A percentile compares a stretch with the other conserved stretches of the same genome.
These are phyloP conservation scores for Cryptococcus maquisensis DNA, from an alignment of 1,284 basidiomycete species.

Conservation along the genomic window DNA sequence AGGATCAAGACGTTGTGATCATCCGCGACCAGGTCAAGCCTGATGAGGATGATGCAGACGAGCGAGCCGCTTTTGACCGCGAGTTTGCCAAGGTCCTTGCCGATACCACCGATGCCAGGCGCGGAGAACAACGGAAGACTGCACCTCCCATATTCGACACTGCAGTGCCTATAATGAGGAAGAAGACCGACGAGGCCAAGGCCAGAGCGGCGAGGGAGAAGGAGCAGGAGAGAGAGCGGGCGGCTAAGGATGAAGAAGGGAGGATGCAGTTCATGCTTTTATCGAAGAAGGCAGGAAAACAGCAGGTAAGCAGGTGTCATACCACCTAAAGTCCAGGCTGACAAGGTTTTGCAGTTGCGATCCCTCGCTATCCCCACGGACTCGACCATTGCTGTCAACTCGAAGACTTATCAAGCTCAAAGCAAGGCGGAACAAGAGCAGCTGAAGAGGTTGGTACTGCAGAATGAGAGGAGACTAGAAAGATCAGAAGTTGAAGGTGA, in stretches of 20 bases:
- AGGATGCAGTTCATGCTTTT: constrained; percentile 89
- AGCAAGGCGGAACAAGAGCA: constrained; percentile 94
- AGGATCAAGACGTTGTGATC: constrained; percentile 63
- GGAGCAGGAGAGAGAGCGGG: background rate
- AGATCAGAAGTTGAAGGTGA: constrained; percentile 40
- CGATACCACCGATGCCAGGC: constrained; percentile 73
- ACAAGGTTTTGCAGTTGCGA: constrained; percentile 57
- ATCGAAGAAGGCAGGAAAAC: constrained; percentile 89
- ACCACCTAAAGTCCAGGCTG: background rate
- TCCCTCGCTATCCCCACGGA: constrained; percentile 80
- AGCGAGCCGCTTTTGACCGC: constrained; percentile 87
- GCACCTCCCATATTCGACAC: constrained; percentile 80
- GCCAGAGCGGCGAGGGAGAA: constrained; percentile 19
- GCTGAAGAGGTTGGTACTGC: constrained; percentile 73
- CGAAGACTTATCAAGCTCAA: constrained; percentile 79
- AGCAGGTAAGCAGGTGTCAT: constrained; percentile 60
- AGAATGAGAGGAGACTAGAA: constrained; percentile 51
- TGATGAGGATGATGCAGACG: constrained; percentile 62
- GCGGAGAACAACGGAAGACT: constrained; percentile 78
- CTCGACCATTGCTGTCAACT: constrained; percentile 82
- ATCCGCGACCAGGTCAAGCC: constrained; percentile 33
- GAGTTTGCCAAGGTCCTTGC: constrained; percentile 94
- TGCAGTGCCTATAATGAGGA: constrained; percentile 63
- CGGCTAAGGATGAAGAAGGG: constrained; percentile 30
- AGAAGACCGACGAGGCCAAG: constrained; percentile 53